Base-by-base conservation (phyloP, 2,329 filamentous ascomycete species). In the Raffaelea deltoideospora region DNA sequence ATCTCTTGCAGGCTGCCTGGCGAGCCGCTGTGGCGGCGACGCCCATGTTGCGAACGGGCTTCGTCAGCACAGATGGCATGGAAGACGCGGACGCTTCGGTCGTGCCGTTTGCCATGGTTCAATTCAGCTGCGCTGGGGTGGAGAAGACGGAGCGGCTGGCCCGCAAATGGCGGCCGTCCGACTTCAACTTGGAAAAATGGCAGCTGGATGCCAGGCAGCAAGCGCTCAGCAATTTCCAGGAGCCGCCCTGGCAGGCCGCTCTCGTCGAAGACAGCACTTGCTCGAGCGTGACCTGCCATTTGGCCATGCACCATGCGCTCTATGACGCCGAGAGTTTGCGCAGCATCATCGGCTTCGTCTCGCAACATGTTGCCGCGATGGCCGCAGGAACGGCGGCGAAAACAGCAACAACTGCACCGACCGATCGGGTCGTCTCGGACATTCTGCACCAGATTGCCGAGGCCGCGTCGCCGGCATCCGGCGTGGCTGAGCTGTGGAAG, bases 291-390 rank as follows among this genome's bases (percentile, higher is more conserved):
- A 19, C 28, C 3, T 46, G 41, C 26, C 58, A 67, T 33, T 43
- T 75, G 4, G 51, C 61, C 2, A 64, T 85, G 3, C 79, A 92
- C 43, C 87, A 95, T 56, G 81, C 82, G 1, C 60, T 95, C 0
- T 95, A 92, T 45, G 87, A 95, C 58, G 87, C 85, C 0, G 65
- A 73, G 29, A 86, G 84, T 9, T 58, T 95, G 10, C 61, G 70
- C 4, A 49, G 63, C 1, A 65, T 95, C 1, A 55, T 94, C 2
- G 49, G 60, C 0, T 71, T 79, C 45, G 60, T 93, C 11, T 48
- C 55, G 3, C 48, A 46, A 26, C 48, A 53, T 10, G 62, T 69
- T 24, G 41, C 48, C 9, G 53, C 48, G 4, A 41, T 21, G 3
- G 4, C 23, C 3, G 11, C 7, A 5, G 11, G n/a, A 1, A 13